Percentiles rank a stretch among this genome's conserved stretches.
phyloP scores from a whole-genome alignment of 106 monocot species.

The Alisma plantagoaquatica region DNA sequence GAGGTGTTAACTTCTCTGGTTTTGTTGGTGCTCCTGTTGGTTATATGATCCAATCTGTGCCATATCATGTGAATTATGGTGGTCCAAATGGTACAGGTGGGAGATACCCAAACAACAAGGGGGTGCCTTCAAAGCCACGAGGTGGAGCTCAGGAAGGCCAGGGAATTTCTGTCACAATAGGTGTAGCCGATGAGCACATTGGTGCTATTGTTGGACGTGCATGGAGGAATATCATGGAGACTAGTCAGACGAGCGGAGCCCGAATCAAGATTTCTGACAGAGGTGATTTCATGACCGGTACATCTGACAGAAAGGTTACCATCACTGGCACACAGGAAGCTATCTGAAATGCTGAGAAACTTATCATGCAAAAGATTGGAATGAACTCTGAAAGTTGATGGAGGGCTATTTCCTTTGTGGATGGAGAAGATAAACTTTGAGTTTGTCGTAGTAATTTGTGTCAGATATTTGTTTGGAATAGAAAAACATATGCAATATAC shows the following conservation, averaged over 20 bases:
- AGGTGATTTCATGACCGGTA: conserved; percentile 80
- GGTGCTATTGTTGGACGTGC: conserved; percentile 82
- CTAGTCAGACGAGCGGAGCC: conserved; percentile 78
- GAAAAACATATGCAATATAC: too few relatives aligned
- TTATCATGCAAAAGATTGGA: conserved; percentile 21
- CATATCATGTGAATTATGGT: conserved; percentile 44
- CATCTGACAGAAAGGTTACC: conserved; percentile 43
- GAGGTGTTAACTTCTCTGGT: conserved; percentile 40
- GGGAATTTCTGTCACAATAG: conserved; percentile 53
- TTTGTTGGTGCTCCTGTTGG: conserved; percentile 50
- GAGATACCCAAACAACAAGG: conserved; percentile 54
- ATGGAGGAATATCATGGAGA: conserved; percentile 78
- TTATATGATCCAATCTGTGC: conserved; percentile 40
- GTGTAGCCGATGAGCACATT: conserved; percentile 88
- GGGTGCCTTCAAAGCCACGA: conserved; percentile 15
- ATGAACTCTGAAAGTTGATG: too few relatives aligned
- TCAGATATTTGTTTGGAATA: too few relatives aligned
- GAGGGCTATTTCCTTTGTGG: too few relatives aligned
- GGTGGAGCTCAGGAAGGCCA: conserved; percentile 23
- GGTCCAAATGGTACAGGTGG: conserved; percentile 67
- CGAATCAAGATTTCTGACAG: conserved; percentile 88
- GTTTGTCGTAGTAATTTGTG: too few relatives aligned
- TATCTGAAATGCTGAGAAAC: conserved; percentile 11
- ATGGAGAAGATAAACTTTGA: too few relatives aligned
- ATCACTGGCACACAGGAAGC: conserved; percentile 21